These are phyloP conservation scores for Maudiozyma pseudohumilis DNA, from an alignment of 805 yeast genomes.

Conservation along the genomic window DNA sequence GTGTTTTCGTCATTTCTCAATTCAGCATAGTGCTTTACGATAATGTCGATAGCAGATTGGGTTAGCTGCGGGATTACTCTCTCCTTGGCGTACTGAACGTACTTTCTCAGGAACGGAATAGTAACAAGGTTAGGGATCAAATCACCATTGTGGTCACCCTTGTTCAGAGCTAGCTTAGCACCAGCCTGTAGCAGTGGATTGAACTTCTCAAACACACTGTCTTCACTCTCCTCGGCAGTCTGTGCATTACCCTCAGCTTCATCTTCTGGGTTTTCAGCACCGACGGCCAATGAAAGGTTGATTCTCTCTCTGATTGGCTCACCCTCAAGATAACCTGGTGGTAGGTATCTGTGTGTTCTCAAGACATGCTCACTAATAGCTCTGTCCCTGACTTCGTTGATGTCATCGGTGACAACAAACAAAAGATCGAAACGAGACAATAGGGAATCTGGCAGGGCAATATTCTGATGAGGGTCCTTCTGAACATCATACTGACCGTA, in stretches of 20 bases:
- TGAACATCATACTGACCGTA: slow-evolving; percentile 94
- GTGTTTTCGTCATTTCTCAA: slow-evolving; percentile 76
- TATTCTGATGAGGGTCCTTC: slow-evolving; percentile 92
- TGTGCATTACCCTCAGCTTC: slow-evolving; percentile 29
- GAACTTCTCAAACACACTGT: slow-evolving; percentile 69
- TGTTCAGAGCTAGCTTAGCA: slow-evolving; percentile 37
- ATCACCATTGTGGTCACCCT: slow-evolving; percentile 28
- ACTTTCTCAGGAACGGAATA: slow-evolving; percentile 81
- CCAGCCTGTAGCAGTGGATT: slow-evolving; percentile 78
- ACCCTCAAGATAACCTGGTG: slow-evolving; percentile 84
- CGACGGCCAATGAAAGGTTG: slow-evolving; percentile 69
- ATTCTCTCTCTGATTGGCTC: slow-evolving; percentile 80
- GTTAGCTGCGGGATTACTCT: slow-evolving; percentile 76
- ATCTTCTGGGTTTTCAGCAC: slow-evolving; percentile 44
- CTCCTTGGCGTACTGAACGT: slow-evolving; percentile 87
- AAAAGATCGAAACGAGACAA: slow-evolving; percentile 93
- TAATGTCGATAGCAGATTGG: slow-evolving; percentile 64
- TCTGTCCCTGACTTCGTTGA: slow-evolving; percentile 75
- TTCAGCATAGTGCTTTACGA: slow-evolving; percentile 69
- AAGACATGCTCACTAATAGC: slow-evolving; percentile 88
- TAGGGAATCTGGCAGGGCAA: slow-evolving; percentile 92
- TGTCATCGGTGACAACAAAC: slow-evolving; percentile 93
- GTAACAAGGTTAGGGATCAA: slow-evolving; percentile 45
- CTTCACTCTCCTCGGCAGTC: slow-evolving; percentile 38
- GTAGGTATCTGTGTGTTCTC: slow-evolving; percentile 82